These are phyloP conservation scores for Telfairia occidentalis DNA, from an alignment of 331 rosid species.

Conservation along the genomic window DNA sequence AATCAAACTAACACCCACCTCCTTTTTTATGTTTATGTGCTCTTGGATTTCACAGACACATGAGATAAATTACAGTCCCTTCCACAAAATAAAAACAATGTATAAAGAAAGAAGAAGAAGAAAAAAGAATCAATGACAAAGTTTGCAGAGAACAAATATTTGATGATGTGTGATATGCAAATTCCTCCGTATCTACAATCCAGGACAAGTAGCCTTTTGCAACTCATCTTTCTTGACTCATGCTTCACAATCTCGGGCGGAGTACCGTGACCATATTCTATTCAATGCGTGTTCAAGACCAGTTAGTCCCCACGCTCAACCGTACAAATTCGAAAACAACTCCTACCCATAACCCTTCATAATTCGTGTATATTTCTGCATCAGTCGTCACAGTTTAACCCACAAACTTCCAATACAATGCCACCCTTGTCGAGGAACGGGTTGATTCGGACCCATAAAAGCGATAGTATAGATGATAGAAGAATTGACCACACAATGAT, in stretches of 20 bases:
- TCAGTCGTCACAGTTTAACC: constrained; percentile 61
- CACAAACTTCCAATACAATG: constrained; percentile 66
- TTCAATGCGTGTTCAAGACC: neutral
- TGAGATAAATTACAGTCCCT: constrained; percentile 11
- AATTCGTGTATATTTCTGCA: constrained; percentile 3
- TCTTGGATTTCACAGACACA: constrained; percentile 12
- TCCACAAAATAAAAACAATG: constrained; percentile 1
- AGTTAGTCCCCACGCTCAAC: neutral
- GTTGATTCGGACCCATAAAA: constrained; percentile 80
- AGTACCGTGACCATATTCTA: neutral
- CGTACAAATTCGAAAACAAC: constrained; percentile 3
- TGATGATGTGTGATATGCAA: constrained; percentile 12
- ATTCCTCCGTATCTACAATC: constrained; percentile 14
- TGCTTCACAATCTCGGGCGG: neutral
- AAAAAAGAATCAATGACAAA: constrained; percentile 8
- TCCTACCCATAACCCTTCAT: neutral
- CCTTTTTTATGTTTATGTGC: constrained; percentile 4
- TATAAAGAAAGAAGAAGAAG: neutral
- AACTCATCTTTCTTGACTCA: constrained; percentile 4
- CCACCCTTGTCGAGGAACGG: constrained; percentile 57
- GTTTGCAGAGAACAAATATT: constrained; percentile 13
- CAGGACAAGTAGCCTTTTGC: constrained; percentile 14
- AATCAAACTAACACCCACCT: constrained; percentile 2
- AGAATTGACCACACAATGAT: constrained; percentile 79
- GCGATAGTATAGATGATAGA: constrained; percentile 61